A percentile compares a stretch with the other conserved stretches of the same genome.
Evolutionary conservation across 371 early-diverging fungal species (phyloP).

Genomic region (Rhizopus sp.): DNA sequence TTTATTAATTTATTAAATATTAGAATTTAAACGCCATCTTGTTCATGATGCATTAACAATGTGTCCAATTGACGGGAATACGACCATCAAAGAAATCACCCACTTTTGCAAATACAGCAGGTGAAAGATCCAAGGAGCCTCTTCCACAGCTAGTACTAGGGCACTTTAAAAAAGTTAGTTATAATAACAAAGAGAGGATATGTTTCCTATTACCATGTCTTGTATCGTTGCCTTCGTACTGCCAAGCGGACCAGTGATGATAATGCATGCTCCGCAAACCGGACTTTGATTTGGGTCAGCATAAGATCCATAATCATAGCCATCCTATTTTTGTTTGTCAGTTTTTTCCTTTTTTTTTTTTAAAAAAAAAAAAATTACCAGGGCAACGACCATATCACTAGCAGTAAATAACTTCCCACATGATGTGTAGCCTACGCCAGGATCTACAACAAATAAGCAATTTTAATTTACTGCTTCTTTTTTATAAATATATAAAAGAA

Average conservation of each 20-base stretch:
- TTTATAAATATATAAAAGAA: too few species aligned
- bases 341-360: neutral
- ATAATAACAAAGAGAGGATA: neutral
- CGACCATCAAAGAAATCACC: conserved; percentile 38
- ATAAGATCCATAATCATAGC: conserved; percentile 40
- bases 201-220: conserved; percentile 36
- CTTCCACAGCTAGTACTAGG: conserved; percentile 39
- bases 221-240: conserved; percentile 43
- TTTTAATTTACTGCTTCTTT: neutral
- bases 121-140: conserved; percentile 49
- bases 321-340: conserved; percentile 25
- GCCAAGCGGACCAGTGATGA: conserved; percentile 41
- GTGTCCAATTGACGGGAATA: conserved; percentile 45
- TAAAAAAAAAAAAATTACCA: conserved; percentile 37
- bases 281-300: conserved; percentile 48
- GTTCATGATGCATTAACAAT: conserved; percentile 22
- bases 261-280: conserved; percentile 46
- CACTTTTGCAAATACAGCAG: conserved; percentile 40
- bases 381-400: conserved; percentile 39
- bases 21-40: too few species aligned
- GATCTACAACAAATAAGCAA: conserved; percentile 27
- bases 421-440: conserved; percentile 43
- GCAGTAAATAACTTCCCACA: conserved; percentile 45
- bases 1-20: too few species aligned
- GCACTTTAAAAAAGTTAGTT: conserved; percentile 26